A percentile compares a stretch with the other conserved stretches of the same genome.
Evolutionary conservation across 1,139 yeast genomes (phyloP).

Genomic region (Blastobotrys serpentis): DNA sequence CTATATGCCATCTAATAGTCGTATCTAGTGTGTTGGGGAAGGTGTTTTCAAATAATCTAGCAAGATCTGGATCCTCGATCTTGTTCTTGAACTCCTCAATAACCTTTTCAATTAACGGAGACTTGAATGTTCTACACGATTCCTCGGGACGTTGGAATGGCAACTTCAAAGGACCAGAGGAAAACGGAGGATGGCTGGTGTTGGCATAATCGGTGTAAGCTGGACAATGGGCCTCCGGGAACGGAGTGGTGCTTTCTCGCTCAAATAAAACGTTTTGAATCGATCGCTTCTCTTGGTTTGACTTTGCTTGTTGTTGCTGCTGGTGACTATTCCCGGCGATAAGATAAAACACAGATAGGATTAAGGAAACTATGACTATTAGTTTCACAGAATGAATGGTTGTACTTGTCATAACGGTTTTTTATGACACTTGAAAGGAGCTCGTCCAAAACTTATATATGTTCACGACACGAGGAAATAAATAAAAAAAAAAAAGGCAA

Average conservation of each 20-base stretch:
- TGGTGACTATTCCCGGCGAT: background rate
- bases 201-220: conserved; percentile 41
- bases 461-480: no score
- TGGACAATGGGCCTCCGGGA: conserved; percentile 34
- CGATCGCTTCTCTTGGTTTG: background rate
- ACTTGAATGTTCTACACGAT: conserved; percentile 69
- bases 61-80: conserved; percentile 61
- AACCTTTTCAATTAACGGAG: conserved; percentile 58
- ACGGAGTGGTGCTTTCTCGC: conserved; percentile 4
- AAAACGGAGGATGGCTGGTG: conserved; percentile 30
- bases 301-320: background rate
- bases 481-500: no score
- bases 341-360: no score
- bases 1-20: conserved; percentile 68
- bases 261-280: no score
- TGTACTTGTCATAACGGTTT: no score
- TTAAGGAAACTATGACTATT: no score
- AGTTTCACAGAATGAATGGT: no score
- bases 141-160: conserved; percentile 75
- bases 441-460: no score
- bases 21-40: conserved; percentile 86
- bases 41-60: conserved; percentile 72
- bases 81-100: conserved; percentile 51
- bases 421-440: no score
- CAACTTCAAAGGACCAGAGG: conserved; percentile 40